Base-by-base conservation (phyloP, 2,329 filamentous ascomycete genomes). In the Microdochium trichocladiopsis region DNA sequence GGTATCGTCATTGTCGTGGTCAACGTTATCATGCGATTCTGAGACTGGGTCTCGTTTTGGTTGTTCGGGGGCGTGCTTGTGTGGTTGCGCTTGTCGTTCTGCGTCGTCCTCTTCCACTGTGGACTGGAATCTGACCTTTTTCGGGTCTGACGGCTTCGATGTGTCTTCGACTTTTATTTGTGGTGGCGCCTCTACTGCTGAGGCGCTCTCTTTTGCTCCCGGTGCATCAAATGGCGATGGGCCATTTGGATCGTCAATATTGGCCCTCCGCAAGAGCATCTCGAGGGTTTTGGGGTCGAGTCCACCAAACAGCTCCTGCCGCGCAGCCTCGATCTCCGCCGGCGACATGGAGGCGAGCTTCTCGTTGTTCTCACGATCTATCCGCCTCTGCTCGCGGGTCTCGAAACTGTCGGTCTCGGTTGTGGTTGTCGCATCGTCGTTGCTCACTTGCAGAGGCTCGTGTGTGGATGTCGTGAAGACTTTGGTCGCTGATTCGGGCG, bases 331-430 rank as follows among this genome's bases (percentile, higher is more conserved):
- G 53, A 97, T 95, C 68, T 96, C 90, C 36, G 83, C 80, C 0
- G 82, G 72, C 1, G 87, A 88, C 94, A 99, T 96, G 24, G 77
- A 75, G 14, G 84, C 84, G 48, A 99, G 68, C 55, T 80, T 81
- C 53, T 83, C 78, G 47, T 72, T 81, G 63, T 97, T 99, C 66
- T 97, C 91, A 58, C 84, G 78, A 62, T 93, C 88, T 65, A 99
- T 97, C 4, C 79, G 76, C 56, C 73, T 72, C 62, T 82, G 83
- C 63, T 96, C 91, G 45, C 78, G 74, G 11, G 77, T 67, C 43
- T 74, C 72, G 37, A 70, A 64, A 33, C 56, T 61, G 50, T 52
- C 31, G 47, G 49, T 22, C 54, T 51, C 25, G 53, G 23, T 55
- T 60, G 31, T 23, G 5, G 18, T 45, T 45, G 12, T 10, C 48